phyloP scores from a whole-genome alignment of 108 stramenopile genomes.

The Cylindrotheca fusiformis region DNA sequence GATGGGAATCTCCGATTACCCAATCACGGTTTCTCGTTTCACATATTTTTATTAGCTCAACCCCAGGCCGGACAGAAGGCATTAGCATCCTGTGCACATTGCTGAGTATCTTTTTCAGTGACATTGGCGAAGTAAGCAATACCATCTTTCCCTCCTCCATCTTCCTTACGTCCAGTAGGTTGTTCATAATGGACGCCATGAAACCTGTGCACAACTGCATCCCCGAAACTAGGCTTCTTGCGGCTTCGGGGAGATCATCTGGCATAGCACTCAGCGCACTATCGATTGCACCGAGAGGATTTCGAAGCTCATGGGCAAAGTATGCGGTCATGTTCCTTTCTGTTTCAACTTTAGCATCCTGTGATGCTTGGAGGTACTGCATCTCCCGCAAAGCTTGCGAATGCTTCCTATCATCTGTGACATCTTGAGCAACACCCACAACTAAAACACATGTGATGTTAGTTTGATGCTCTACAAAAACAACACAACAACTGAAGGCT shows the following conservation, averaged over 20 bases:
- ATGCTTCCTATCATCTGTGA: constrained; percentile 60
- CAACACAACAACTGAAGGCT: constrained; percentile 3
- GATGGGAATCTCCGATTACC: constrained; percentile 61
- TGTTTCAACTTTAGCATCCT: constrained; percentile 72
- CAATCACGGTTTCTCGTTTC: constrained; percentile 33
- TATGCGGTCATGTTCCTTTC: constrained; percentile 78
- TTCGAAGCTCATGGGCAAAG: constrained; percentile 71
- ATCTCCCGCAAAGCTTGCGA: constrained; percentile 53
- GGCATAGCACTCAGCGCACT: constrained; percentile 63
- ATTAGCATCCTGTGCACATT: constrained; percentile 55
- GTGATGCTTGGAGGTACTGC: constrained; percentile 53
- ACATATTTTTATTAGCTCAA: constrained; percentile 29
- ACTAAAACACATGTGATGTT: constrained; percentile 15
- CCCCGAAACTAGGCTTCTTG: constrained; percentile 35
- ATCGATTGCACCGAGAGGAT: constrained; percentile 68
- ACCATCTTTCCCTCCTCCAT: constrained; percentile 77
- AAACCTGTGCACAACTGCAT: constrained; percentile 66
- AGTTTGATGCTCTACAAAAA: not conserved
- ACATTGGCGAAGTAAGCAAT: constrained; percentile 31
- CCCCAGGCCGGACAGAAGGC: constrained; percentile 45
- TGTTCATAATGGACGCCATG: constrained; percentile 78
- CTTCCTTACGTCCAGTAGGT: constrained; percentile 65
- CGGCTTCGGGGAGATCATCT: constrained; percentile 41
- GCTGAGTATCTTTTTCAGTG: constrained; percentile 22
- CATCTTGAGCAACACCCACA: constrained; percentile 65